A percentile compares a stretch with the other conserved stretches of the same genome.
These are phyloP conservation scores for Boletus subparvulus DNA, from an alignment of 768 basidiomycete genomes.

Conservation along the genomic window DNA sequence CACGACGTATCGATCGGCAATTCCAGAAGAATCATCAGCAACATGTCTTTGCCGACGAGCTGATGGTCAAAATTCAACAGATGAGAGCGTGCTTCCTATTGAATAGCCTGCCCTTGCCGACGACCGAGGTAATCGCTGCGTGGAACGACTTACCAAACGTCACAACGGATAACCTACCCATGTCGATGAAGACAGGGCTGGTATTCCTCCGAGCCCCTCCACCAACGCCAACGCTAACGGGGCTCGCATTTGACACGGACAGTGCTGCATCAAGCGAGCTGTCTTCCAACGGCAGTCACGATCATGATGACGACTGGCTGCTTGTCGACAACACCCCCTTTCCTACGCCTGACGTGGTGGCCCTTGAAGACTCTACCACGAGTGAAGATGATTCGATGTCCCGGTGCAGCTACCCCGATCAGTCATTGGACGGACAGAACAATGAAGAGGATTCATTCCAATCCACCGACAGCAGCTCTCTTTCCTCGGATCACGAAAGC, in stretches of 20 bases:
- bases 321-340: neutral
- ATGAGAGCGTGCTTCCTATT: conserved; percentile 20
- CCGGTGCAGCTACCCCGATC: neutral
- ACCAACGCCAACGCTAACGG: conserved; percentile 22
- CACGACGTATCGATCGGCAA: conserved; percentile 4
- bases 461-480: neutral
- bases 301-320: conserved; percentile 1
- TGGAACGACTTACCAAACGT: conserved; percentile 30
- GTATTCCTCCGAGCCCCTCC: conserved; percentile 17
- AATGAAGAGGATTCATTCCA: neutral
- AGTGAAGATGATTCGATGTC: neutral
- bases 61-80: conserved; percentile 12
- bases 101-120: conserved; percentile 17
- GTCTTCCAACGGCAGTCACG: neutral
- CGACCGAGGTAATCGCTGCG: conserved; percentile 12
- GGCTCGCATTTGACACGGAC: conserved; percentile 1
- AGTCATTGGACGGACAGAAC: neutral
- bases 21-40: conserved; percentile 12
- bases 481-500: conserved; percentile 15
- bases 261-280: neutral
- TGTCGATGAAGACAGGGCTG: neutral
- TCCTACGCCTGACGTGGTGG: neutral
- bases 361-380: neutral
- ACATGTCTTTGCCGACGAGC: conserved; percentile 14
- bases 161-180: conserved; percentile 10